phyloP scores from a whole-genome alignment of 305 asterid species.

The Nicotiana rustica region DNA sequence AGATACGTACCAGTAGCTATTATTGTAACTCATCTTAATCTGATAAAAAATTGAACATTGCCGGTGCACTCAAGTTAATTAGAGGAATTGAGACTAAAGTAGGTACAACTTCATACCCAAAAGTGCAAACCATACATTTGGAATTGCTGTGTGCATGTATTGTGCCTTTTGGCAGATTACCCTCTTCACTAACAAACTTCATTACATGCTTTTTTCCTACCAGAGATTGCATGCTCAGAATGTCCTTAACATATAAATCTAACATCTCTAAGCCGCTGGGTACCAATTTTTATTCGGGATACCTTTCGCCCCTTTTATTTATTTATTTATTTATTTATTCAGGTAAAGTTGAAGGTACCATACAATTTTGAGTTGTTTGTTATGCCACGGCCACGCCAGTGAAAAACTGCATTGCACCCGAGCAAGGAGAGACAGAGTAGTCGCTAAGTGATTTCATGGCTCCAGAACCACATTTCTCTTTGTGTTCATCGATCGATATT shows the following conservation, averaged over 20 bases:
- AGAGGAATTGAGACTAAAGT: no score
- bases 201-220: background rate
- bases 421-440: slow-evolving; percentile 65
- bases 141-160: background rate
- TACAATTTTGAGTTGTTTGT: slow-evolving; percentile 30
- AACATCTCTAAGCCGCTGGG: background rate
- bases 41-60: no score
- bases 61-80: no score
- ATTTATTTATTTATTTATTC: slow-evolving; percentile 32
- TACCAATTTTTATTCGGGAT: slow-evolving; percentile 30
- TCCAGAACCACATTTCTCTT: slow-evolving; percentile 53
- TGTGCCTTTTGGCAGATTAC: background rate
- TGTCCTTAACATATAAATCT: background rate
- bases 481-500: slow-evolving; percentile 57
- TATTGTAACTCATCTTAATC: no score
- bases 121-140: background rate
- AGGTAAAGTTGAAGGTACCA: background rate
- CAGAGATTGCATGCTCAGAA: slow-evolving; percentile 8
- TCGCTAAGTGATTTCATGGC: slow-evolving; percentile 47
- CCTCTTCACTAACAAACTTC: slow-evolving; percentile 7
- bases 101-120: no score
- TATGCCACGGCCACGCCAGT: slow-evolving; percentile 72
- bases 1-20: no score
- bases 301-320: slow-evolving; percentile 36
- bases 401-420: slow-evolving; percentile 54